Conservation (phyloP, 495 filamentous ascomycete species). For the Aspergillus bridgeri region DNA sequence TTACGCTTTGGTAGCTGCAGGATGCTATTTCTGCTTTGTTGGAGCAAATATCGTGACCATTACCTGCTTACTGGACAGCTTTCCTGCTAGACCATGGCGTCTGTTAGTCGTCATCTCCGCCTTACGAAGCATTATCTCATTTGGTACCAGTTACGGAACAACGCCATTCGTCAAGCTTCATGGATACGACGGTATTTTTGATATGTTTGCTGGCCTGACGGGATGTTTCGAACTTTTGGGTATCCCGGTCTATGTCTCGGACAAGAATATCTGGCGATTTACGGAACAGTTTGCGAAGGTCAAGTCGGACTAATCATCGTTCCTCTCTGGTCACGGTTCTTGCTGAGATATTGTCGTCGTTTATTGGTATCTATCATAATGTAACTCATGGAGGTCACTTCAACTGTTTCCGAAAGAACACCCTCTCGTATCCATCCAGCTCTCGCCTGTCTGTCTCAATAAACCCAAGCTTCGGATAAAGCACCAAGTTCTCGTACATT, state of each 20-base stretch:
- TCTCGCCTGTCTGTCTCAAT: constrained; percentile 24
- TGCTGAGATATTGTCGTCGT: background rate
- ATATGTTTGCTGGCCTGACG: constrained; percentile 25
- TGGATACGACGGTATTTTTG: constrained; percentile 32
- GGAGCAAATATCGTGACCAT: constrained; percentile 38
- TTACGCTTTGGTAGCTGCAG: constrained; percentile 30
- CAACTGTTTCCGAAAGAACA: constrained; percentile 27
- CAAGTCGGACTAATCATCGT: background rate
- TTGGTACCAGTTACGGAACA: constrained; percentile 31
- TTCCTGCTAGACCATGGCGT: constrained; percentile 32
- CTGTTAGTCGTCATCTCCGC: constrained; percentile 40
- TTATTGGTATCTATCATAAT: background rate
- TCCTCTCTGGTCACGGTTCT: background rate
- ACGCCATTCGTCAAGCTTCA: constrained; percentile 20
- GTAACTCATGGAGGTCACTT: background rate
- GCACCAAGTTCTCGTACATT: constrained; percentile 35
- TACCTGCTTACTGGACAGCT: constrained; percentile 37
- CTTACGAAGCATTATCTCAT: constrained; percentile 36
- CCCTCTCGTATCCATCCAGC: constrained; percentile 32
- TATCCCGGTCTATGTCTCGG: constrained; percentile 28
- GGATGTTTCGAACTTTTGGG: constrained; percentile 22
- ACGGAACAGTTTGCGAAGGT: constrained; percentile 19
- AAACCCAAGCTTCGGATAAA: constrained; percentile 35
- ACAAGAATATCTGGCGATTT: constrained; percentile 27
- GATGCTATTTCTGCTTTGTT: constrained; percentile 37